Percentiles rank a stretch among this genome's conserved stretches.
Evolutionary conservation across 805 yeast genomes (phyloP).

Genomic region (Kodamaea restingae): DNA sequence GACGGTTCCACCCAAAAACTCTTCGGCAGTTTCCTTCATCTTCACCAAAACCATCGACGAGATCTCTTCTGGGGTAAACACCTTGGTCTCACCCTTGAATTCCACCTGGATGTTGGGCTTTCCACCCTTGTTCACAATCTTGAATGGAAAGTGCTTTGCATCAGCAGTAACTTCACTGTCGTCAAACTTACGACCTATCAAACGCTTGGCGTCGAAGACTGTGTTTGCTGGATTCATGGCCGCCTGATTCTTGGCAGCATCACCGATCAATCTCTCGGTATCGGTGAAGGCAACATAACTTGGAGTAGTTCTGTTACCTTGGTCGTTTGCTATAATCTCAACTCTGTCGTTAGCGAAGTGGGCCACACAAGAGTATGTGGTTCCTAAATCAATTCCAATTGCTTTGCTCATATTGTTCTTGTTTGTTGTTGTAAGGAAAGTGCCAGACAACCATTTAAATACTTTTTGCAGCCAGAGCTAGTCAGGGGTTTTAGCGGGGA

Average conservation of each 20-base stretch:
- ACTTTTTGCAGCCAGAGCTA: conserved; percentile 5
- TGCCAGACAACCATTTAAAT: conserved; percentile 1
- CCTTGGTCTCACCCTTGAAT: conserved; percentile 81
- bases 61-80: conserved; percentile 90
- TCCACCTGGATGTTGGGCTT: conserved; percentile 88
- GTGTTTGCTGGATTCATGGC: conserved; percentile 95
- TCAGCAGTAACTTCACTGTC: conserved; percentile 79
- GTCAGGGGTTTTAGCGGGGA: conserved; percentile 6
- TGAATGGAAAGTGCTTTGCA: conserved; percentile 86
- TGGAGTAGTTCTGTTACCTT: conserved; percentile 98
- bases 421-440: not conserved
- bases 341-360: conserved; percentile 66
- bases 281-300: conserved; percentile 96
- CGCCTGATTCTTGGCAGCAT: conserved; percentile 98
- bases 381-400: conserved; percentile 96
- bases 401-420: conserved; percentile 18
- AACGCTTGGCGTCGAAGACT: conserved; percentile 92
- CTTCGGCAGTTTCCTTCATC: conserved; percentile 94
- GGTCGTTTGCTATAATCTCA: conserved; percentile 94
- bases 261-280: conserved; percentile 92
- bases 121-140: conserved; percentile 69
- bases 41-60: conserved; percentile 88
- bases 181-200: conserved; percentile 76
- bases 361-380: conserved; percentile 97
- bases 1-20: conserved; percentile 77